Evolutionary conservation across 441 rosid genomes (phyloP).

Genomic region (Pelargonium cotyledonis): DNA sequence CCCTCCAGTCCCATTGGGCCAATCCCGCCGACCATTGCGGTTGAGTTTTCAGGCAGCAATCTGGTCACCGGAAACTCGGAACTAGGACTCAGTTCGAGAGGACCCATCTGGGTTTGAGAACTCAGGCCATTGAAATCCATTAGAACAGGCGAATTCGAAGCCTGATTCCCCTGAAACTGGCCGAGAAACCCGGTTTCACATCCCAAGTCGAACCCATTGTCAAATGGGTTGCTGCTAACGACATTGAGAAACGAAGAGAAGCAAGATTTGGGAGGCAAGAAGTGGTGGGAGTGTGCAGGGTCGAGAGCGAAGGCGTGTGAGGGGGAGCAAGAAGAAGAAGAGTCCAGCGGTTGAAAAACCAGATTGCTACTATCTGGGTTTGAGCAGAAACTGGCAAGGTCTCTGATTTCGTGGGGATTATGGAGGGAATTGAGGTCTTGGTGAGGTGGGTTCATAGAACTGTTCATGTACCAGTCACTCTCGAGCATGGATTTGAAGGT

Average conservation of each 20-base stretch:
- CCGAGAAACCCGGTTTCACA: conserved; percentile 40
- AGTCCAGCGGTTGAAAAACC: conserved; percentile 49
- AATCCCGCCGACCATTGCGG: conserved; percentile 30
- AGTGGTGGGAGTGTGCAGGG: conserved; percentile 40
- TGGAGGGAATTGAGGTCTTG: conserved; percentile 42
- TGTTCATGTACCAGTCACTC: conserved; percentile 49
- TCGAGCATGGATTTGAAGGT: conserved; percentile 60
- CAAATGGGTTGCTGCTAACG: conserved; percentile 45
- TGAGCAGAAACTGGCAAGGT: conserved; percentile 34
- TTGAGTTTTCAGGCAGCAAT: conserved; percentile 32
- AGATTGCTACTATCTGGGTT: conserved; percentile 26
- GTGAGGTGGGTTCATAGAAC: conserved; percentile 29
- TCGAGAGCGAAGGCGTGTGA: conserved; percentile 49
- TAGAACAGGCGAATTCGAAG: conserved; percentile 25
- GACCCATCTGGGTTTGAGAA: conserved; percentile 29
- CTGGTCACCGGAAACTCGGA: conserved; percentile 38
- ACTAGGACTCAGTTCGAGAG: conserved; percentile 31
- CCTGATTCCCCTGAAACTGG: conserved; percentile 38
- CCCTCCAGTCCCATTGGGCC: conserved; percentile 39
- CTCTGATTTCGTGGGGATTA: conserved; percentile 40
- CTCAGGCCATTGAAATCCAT: conserved; percentile 28
- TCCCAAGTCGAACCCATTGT: conserved; percentile 50
- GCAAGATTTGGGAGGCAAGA: conserved; percentile 41
- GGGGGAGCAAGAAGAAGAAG: conserved; percentile 62
- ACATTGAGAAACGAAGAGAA: conserved; percentile 47